phyloP scores from a whole-genome alignment of 108 stramenopile genomes.

The Nannochloropsis gaditana region DNA sequence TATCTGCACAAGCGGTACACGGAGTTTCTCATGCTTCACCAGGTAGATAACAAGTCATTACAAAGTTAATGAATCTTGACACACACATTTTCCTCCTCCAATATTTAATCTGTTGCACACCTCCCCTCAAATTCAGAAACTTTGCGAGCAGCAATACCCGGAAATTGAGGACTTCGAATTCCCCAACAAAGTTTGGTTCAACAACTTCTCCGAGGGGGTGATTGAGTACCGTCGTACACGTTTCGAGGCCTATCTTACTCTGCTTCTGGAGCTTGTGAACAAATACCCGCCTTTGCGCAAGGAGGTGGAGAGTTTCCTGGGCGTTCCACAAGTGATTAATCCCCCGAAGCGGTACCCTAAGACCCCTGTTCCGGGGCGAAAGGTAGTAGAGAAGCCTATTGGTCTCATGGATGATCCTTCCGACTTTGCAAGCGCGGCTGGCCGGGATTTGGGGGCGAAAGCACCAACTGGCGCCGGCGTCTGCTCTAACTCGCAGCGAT shows the following conservation, averaged over 20 bases:
- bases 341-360: conserved; percentile 6
- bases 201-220: background rate
- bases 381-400: background rate
- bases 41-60: background rate
- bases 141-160: conserved; percentile 17
- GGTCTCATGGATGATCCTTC: background rate
- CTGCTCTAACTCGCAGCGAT: background rate
- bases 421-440: background rate
- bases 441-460: background rate
- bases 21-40: background rate
- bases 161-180: conserved; percentile 1
- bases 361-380: background rate
- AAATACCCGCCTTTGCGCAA: background rate
- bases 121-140: background rate
- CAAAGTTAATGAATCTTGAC: background rate
- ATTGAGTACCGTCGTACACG: conserved; percentile 8
- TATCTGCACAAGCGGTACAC: background rate
- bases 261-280: background rate
- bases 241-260: background rate
- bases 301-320: conserved; percentile 17
- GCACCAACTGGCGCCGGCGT: too few species aligned
- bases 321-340: background rate
- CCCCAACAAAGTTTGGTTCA: conserved; percentile 3
- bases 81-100: background rate
- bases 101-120: background rate